A percentile compares a stretch with the other conserved stretches of the same genome.
Evolutionary conservation across 768 basidiomycete genomes (phyloP).

Genomic region (Hygrophoropsis aurantiaca): DNA sequence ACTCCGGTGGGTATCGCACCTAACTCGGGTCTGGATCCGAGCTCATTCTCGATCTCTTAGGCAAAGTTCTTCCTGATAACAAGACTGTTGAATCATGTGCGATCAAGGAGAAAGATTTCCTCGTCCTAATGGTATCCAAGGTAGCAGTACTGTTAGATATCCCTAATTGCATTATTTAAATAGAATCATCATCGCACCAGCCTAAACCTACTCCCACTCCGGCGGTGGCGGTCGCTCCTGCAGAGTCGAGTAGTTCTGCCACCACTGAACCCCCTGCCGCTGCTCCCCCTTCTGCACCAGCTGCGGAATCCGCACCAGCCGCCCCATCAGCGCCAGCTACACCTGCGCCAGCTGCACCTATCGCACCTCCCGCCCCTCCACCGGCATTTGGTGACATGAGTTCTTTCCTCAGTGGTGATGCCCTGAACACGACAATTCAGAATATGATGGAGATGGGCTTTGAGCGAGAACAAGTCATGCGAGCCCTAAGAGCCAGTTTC

Average conservation of each 20-base stretch:
- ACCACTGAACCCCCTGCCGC: constrained; percentile 23
- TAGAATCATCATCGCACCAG: constrained; percentile 36
- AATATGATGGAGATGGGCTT: constrained; percentile 97
- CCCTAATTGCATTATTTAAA: constrained; percentile 1
- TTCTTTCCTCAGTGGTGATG: constrained; percentile 75
- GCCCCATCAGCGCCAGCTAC: constrained; percentile 36
- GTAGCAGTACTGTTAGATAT: constrained; percentile 39
- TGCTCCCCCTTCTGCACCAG: constrained; percentile 31
- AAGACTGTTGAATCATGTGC: constrained; percentile 86
- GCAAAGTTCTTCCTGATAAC: constrained; percentile 86
- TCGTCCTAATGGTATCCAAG: constrained; percentile 99
- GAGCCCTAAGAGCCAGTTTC: constrained; percentile 88
- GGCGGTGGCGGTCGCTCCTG: constrained; percentile 22
- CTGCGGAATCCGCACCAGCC: constrained; percentile 34
- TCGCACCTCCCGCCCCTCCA: constrained; percentile 28
- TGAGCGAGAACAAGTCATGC: constrained; percentile 75
- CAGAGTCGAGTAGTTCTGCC: constrained; percentile 24
- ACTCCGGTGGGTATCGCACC: constrained; percentile 61
- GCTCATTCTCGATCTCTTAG: constrained; percentile 39
- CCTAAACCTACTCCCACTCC: constrained; percentile 53
- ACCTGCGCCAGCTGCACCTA: constrained; percentile 27
- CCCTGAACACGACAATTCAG: constrained; percentile 71
- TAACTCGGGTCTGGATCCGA: not conserved
- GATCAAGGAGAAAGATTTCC: constrained; percentile 98
- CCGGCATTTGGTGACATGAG: constrained; percentile 45